Evolutionary conservation across 2,329 filamentous ascomycete species (phyloP), one percentile per base, ranked within the genome.

Genomic region (Talaromyces piceae): DNA sequence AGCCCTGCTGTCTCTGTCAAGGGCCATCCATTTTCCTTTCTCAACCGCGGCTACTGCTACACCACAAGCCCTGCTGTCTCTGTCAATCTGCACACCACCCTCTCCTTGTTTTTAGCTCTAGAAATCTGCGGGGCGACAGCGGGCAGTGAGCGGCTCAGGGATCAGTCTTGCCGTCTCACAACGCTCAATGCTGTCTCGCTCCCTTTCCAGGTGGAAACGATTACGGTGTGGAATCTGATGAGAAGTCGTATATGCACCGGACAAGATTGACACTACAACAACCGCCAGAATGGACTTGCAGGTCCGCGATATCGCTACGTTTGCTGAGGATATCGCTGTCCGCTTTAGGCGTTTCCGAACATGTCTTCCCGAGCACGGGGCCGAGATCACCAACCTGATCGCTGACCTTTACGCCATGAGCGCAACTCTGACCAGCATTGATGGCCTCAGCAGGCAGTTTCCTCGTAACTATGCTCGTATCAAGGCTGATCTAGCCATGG

Each of bases 321-420:
- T 72, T 51, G 75, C 77, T 54, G 75, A 80, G 60, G 76, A 80
- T 45, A 72, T 77, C 56, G 77, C 77, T 47, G 68, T 71, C 47
- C 74, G 72, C 51, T 71, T 83, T 54, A 68, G 69, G 54, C 60
- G 66, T 39, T 79, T 81, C 61, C 66, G 76, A 47, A 67, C 69
- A 51, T 70, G 73, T 56, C 72, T 82, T 45, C 73, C 76, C 6
- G 70, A 77, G 48, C 66, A 75, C 58, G 68, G 73, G 28, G 72
- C 74, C 27, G 74, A 78, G 41, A 77, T 83, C 57, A 78, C 77
- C 22, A 69, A 69, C 27, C 63, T 77, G 25, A 77, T 82, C 48
- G 72, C 75, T 50, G 72, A 79, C 54, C 70, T 82, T 22, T 80
- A 77, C 59, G 71, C 71, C 47, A 76, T 82, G 61, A 77, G 77